A percentile compares a stretch with the other conserved stretches of the same genome.
Evolutionary conservation across 129 eudicot genomes (phyloP).

Genomic region (Chrysanthemum seticuspe): DNA sequence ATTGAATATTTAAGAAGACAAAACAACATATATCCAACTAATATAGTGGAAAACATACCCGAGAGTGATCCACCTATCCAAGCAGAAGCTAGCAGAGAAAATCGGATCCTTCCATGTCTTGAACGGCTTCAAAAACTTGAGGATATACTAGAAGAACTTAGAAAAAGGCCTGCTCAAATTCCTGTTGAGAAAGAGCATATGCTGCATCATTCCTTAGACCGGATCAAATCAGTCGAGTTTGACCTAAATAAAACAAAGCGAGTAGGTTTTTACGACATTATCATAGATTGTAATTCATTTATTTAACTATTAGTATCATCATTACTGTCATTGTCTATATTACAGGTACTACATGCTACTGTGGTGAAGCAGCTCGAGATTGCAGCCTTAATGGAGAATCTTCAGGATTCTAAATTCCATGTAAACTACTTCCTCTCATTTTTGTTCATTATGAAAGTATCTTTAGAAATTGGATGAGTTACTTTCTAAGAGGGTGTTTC

Average conservation of each 20-base stretch:
- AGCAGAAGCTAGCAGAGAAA: conserved; percentile 37
- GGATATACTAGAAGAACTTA: conserved; percentile 60
- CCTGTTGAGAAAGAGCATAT: conserved; percentile 82
- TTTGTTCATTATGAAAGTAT: not conserved
- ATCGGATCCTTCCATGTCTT: conserved; percentile 56
- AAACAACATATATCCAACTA: conserved; percentile 46
- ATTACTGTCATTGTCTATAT: not conserved
- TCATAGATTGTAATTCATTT: no score
- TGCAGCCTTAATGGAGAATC: conserved; percentile 52
- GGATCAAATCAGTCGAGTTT: conserved; percentile 79
- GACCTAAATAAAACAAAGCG: conserved; percentile 79
- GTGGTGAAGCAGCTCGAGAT: conserved; percentile 75
- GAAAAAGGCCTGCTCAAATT: conserved; percentile 63
- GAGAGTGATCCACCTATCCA: conserved; percentile 31
- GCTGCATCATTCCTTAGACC: conserved; percentile 66
- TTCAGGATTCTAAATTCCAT: conserved; percentile 53
- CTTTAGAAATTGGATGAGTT: not conserved
- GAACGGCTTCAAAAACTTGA: conserved; percentile 82
- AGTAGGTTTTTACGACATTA: conserved; percentile 38
- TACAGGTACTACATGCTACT: conserved; percentile 68
- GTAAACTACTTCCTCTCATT: conserved; percentile 34
- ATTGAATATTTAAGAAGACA: conserved; percentile 52
- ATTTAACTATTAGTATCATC: no score
- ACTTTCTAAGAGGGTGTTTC: not conserved
- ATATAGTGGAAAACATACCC: conserved; percentile 34